These are phyloP conservation scores for Baorangia bicolor DNA, from an alignment of 768 basidiomycete species.

Conservation along the genomic window DNA sequence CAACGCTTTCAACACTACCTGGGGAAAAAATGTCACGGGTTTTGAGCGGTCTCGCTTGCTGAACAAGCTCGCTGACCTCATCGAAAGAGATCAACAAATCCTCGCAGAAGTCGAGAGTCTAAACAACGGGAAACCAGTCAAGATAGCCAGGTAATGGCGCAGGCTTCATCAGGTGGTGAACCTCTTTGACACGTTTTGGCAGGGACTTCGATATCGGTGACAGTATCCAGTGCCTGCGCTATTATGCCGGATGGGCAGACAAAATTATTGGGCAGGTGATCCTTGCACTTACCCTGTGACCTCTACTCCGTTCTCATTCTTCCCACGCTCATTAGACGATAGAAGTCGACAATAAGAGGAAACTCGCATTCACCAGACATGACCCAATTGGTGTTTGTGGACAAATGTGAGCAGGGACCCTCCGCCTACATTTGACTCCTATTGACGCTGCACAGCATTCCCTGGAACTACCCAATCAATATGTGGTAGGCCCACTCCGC, in stretches of 20 bases:
- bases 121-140: constrained; percentile 92
- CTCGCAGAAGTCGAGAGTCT: constrained; percentile 83
- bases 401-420: constrained; percentile 64
- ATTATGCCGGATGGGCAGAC: constrained; percentile 96
- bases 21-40: constrained; percentile 88
- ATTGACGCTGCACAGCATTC: constrained; percentile 52
- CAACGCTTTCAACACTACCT: constrained; percentile 77
- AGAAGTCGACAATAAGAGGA: constrained; percentile 76
- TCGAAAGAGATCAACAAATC: constrained; percentile 79
- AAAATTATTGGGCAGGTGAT: constrained; percentile 86
- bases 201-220: constrained; percentile 85
- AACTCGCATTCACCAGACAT: constrained; percentile 82
- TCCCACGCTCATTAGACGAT: constrained; percentile 49
- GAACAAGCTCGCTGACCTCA: constrained; percentile 85
- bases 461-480: constrained; percentile 91
- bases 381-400: constrained; percentile 95
- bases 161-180: constrained; percentile 30
- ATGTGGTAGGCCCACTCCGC: constrained; percentile 60
- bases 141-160: constrained; percentile 46
- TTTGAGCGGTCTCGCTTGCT: constrained; percentile 78
- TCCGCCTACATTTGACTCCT: constrained; percentile 8
- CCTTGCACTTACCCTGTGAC: constrained; percentile 1
- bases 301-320: constrained; percentile 1
- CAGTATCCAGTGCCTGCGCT: constrained; percentile 73
- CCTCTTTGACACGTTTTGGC: constrained; percentile 1